phyloP scores from a whole-genome alignment of 768 basidiomycete genomes.

The Leucocoprinus birnbaumii region DNA sequence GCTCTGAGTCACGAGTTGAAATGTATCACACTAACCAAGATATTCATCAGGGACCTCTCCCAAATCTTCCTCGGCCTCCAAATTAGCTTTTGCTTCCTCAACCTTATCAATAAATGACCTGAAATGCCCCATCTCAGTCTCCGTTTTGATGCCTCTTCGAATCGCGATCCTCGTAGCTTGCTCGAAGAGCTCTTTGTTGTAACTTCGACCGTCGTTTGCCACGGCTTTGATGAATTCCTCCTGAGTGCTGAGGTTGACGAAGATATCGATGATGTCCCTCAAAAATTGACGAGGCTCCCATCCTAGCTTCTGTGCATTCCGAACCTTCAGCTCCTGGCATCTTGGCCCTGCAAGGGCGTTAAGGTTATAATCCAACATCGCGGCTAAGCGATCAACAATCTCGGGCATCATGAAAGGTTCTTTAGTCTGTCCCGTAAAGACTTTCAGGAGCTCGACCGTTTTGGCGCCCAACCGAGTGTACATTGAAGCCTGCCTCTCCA shows the following conservation, averaged over 20 bases:
- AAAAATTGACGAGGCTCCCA: conserved; percentile 85
- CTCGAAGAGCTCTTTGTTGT: conserved; percentile 81
- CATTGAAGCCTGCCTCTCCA: conserved; percentile 82
- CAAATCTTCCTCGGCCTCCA: conserved; percentile 89
- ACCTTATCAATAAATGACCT: conserved; percentile 73
- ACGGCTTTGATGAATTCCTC: conserved; percentile 81
- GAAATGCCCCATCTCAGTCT: conserved; percentile 71
- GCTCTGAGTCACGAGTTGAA: not conserved
- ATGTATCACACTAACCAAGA: conserved; percentile 55
- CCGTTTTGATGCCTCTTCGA: conserved; percentile 65
- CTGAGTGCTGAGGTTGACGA: conserved; percentile 81
- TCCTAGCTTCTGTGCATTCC: conserved; percentile 82
- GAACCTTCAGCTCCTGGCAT: conserved; percentile 82
- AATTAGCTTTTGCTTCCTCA: conserved; percentile 73
- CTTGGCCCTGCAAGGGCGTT: conserved; percentile 86
- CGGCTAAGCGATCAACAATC: conserved; percentile 92
- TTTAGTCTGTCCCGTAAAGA: conserved; percentile 90
- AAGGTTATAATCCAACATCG: conserved; percentile 95
- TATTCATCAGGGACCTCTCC: conserved; percentile 96
- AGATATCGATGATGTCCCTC: conserved; percentile 86
- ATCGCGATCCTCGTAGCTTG: conserved; percentile 66
- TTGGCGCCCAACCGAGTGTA: conserved; percentile 86
- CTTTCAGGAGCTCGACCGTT: conserved; percentile 86
- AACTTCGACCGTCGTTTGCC: conserved; percentile 93
- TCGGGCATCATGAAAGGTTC: conserved; percentile 94